Base-by-base conservation (phyloP, 495 filamentous ascomycete species). In the Daldinia bambusicola region DNA sequence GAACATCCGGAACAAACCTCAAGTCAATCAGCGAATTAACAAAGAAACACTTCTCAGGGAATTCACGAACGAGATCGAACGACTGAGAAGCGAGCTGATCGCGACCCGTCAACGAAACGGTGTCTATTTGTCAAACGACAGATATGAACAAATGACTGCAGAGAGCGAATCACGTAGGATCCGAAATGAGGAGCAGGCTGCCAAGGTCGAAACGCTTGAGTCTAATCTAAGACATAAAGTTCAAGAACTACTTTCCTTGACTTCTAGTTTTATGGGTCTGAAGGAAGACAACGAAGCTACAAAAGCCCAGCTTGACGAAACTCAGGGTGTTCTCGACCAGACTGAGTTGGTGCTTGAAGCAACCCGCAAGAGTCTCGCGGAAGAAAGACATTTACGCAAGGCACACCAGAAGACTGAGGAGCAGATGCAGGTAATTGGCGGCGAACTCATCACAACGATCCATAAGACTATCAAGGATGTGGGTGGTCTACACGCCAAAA, bases 1-100 rank as follows among this genome's bases (percentile, higher is more conserved):
- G 82, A 97, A 98, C 74, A 99, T 99, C 68, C 91, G 93, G 20
- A 99, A 99, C 78, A 97, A 98, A 77, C 95, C 95, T 4, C 95
- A 99, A 75, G 87, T 96, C 72, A 98, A 98, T 78, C 91, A 92
- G 34, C 87, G 91, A 74, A 87, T 97, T 60, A 93, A 92, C 16
- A 99, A 98, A 79, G 95, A 95, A 78, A 97, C 93, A 4, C 80
- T 98, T 18, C 86, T 99, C 0, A 87, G 87, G 31, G 96, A 99
- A 59, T 96, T 97, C 67, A 94, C 96, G 0, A 79, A 85, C n/a
- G 96, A 98, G 72, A 97, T 98, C 61, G 92, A 99, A 78, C 93
- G 91, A 74, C 85, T 99, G 45, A 97, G 96, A 81, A 91, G 90
- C 58, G 96, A 98, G 73, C 86, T 99, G 9, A 94, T 97, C 61